Percentiles rank a stretch among this genome's conserved stretches.
These are phyloP conservation scores for Phoma herbarum DNA, from an alignment of 2,329 filamentous ascomycete species.

Conservation along the genomic window DNA sequence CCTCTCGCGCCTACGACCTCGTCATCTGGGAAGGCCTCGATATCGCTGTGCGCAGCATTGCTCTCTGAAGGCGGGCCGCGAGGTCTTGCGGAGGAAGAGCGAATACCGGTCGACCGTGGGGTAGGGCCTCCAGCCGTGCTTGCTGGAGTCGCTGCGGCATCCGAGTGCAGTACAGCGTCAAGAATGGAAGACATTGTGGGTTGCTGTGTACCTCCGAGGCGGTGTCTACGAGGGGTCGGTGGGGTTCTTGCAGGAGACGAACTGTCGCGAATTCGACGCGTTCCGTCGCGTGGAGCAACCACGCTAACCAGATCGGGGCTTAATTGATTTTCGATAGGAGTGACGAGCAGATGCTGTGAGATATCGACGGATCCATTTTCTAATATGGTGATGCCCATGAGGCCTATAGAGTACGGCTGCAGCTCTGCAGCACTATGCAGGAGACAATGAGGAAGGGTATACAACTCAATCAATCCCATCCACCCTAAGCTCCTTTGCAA, in stretches of 20 bases:
- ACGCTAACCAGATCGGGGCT: conserved; percentile 11
- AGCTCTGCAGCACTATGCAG: background rate
- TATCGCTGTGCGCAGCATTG: conserved; percentile 63
- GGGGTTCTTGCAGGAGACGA: conserved; percentile 13
- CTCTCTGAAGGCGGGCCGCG: conserved; percentile 62
- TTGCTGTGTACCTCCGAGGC: conserved; percentile 3
- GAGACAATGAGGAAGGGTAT: conserved; percentile 16
- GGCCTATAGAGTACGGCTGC: background rate
- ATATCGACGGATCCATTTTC: background rate
- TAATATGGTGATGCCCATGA: background rate
- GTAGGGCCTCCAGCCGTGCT: conserved; percentile 49
- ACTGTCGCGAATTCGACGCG: conserved; percentile 18
- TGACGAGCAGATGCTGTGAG: background rate
- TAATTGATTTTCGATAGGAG: conserved; percentile 9
- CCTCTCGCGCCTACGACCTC: conserved; percentile 65
- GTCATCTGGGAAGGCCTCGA: conserved; percentile 68
- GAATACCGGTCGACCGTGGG: conserved; percentile 51
- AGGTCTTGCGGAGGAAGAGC: conserved; percentile 64
- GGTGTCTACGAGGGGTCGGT: conserved; percentile 6
- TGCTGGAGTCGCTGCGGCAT: conserved; percentile 52
- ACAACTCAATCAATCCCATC: conserved; percentile 7
- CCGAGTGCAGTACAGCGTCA: conserved; percentile 61
- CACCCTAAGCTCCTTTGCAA: conserved; percentile 2
- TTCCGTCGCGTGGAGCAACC: conserved; percentile 16
- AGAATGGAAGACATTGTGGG: conserved; percentile 61